Evolutionary conservation across 768 basidiomycete species (phyloP).

Genomic region (Kwoniella bestiolae): DNA sequence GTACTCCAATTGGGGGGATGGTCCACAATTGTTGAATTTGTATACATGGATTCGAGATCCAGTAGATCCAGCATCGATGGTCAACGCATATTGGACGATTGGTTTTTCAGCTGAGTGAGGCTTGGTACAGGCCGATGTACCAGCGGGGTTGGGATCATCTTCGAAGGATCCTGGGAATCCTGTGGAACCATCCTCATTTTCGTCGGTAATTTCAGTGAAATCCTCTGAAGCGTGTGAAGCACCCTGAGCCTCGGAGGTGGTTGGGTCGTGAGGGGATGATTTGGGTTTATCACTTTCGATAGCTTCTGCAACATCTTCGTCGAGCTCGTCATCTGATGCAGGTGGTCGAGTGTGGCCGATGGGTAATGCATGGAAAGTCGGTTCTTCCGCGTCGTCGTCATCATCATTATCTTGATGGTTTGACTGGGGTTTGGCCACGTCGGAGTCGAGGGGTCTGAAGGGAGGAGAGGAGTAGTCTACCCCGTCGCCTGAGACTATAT

Average conservation of each 20-base stretch:
- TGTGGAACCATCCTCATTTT: conserved; percentile 12
- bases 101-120: conserved; percentile 63
- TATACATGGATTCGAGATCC: conserved; percentile 97
- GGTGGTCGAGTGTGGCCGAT: conserved; percentile 25
- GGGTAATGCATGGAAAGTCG: conserved; percentile 37
- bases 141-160: conserved; percentile 72
- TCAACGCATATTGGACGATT: conserved; percentile 88
- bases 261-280: conserved; percentile 34
- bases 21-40: conserved; percentile 90
- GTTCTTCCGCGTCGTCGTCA: conserved; percentile 41
- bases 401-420: conserved; percentile 36
- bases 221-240: conserved; percentile 42
- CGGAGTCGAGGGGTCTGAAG: conserved; percentile 47
- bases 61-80: conserved; percentile 98
- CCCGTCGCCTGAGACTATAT: conserved; percentile 20
- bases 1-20: conserved; percentile 81
- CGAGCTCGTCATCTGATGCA: conserved; percentile 4
- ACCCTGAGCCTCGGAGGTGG: conserved; percentile 34
- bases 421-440: conserved; percentile 27
- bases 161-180: conserved; percentile 63
- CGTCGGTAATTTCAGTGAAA: conserved; percentile 46
- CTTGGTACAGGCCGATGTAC: conserved; percentile 71
- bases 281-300: conserved; percentile 1
- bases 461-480: conserved; percentile 54
- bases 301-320: conserved; percentile 11